Evolutionary conservation across 805 yeast genomes (phyloP).

Genomic region (Saturnispora diversa): DNA sequence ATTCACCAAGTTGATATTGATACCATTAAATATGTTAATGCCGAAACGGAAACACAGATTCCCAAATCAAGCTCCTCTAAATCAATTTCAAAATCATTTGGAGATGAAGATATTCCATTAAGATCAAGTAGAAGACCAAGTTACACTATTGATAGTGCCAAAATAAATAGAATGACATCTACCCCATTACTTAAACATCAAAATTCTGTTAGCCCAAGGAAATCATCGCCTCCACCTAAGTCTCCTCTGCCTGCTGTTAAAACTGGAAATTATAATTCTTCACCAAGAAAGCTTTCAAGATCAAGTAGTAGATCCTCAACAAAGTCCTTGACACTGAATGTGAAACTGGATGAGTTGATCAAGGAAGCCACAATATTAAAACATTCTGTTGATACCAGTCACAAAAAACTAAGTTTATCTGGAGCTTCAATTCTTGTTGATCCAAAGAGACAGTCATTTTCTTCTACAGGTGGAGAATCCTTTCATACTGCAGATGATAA

Average conservation of each 20-base stretch:
- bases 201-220: conserved; percentile 7
- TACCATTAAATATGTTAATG: conserved; percentile 27
- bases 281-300: conserved; percentile 1
- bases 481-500: conserved; percentile 15
- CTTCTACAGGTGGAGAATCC: conserved; percentile 10
- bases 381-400: neutral
- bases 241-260: conserved; percentile 13
- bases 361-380: conserved; percentile 27
- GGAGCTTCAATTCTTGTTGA: neutral
- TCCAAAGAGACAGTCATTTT: neutral
- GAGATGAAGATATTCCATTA: conserved; percentile 21
- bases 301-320: conserved; percentile 1
- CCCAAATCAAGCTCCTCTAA: conserved; percentile 1
- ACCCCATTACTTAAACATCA: conserved; percentile 1
- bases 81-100: conserved; percentile 2
- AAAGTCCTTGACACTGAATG: conserved; percentile 17
- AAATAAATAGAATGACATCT: conserved; percentile 8
- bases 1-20: conserved; percentile 32
- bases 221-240: conserved; percentile 13
- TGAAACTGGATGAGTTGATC: conserved; percentile 27
- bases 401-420: neutral
- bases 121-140: conserved; percentile 26
- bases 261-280: neutral
- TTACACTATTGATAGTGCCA: conserved; percentile 5
- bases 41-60: conserved; percentile 9